phyloP scores from a whole-genome alignment of 1,284 basidiomycete genomes.

The Irpex rosettiformis region DNA sequence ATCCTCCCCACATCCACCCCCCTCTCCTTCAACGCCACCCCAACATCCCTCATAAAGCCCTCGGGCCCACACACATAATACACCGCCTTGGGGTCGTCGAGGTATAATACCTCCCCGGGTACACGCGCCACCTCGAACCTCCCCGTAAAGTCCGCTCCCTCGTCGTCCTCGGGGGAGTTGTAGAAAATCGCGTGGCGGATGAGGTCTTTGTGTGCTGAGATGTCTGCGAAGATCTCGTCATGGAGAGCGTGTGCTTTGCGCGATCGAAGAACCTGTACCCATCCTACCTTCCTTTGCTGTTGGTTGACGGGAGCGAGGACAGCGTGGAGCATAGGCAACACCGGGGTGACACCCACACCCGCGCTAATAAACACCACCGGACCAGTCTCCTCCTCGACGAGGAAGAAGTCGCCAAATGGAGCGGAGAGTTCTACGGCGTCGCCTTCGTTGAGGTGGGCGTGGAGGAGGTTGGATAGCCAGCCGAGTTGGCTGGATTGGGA shows the following conservation, averaged over 20 bases:
- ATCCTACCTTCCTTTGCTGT: conserved; percentile 15
- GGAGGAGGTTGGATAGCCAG: conserved; percentile 24
- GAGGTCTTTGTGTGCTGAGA: conserved; percentile 11
- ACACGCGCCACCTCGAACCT: conserved; percentile 19
- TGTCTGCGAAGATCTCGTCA: conserved; percentile 14
- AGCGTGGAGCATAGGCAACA: conserved; percentile 26
- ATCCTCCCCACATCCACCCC: conserved; percentile 19
- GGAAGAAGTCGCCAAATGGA: conserved; percentile 28
- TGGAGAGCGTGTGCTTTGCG: conserved; percentile 19
- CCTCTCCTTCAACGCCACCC: conserved; percentile 15
- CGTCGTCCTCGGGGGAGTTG: conserved; percentile 15
- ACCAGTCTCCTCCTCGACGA: conserved; percentile 17
- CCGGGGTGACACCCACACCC: conserved; percentile 25
- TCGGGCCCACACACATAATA: conserved; percentile 27
- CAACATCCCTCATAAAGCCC: conserved; percentile 23
- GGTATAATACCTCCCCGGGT: conserved; percentile 10
- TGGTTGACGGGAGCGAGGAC: conserved; percentile 12
- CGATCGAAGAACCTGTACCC: conserved; percentile 23
- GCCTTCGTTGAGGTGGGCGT: conserved; percentile 21
- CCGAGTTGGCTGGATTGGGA: conserved; percentile 19
- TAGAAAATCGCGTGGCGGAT: conserved; percentile 19
- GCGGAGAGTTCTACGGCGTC: conserved; percentile 21
- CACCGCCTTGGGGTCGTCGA: conserved; percentile 18
- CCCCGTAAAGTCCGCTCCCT: conserved; percentile 17
- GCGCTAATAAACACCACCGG: conserved; percentile 24